Evolutionary conservation across 1,284 basidiomycete genomes (phyloP).

Genomic region (Fomes fomentarius): DNA sequence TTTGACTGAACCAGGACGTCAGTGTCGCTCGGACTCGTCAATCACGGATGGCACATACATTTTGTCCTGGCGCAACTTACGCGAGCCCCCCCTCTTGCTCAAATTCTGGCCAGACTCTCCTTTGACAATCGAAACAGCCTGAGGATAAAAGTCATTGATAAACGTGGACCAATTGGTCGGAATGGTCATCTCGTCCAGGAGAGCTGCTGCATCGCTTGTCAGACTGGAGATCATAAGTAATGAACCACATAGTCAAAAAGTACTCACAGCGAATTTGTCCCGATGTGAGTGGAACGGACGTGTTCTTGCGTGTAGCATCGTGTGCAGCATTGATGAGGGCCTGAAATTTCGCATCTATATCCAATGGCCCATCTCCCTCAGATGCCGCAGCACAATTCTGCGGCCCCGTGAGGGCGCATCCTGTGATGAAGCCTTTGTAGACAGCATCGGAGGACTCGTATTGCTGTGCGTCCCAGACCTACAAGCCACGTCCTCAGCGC

Average conservation of each 20-base stretch:
- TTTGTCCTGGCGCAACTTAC: too few relatives aligned
- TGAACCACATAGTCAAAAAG: too few relatives aligned
- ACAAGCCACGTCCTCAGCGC: neutral
- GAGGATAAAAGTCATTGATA: slow-evolving; percentile 8
- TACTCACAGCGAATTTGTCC: slow-evolving; percentile 9
- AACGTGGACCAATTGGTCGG: neutral
- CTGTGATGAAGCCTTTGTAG: slow-evolving; percentile 18
- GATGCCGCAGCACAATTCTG: slow-evolving; percentile 11
- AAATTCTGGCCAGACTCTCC: too few relatives aligned
- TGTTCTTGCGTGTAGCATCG: slow-evolving; percentile 5
- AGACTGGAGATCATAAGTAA: too few relatives aligned
- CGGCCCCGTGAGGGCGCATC: slow-evolving; percentile 21
- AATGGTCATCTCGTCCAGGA: slow-evolving; percentile 4
- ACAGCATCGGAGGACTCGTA: slow-evolving; percentile 5
- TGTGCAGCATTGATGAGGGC: slow-evolving; percentile 11
- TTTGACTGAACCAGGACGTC: too few relatives aligned
- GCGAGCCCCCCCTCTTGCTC: too few relatives aligned
- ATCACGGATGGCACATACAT: neutral
- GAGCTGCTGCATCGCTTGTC: neutral
- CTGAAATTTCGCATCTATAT: slow-evolving; percentile 11
- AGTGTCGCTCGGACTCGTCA: too few relatives aligned
- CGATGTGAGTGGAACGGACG: slow-evolving; percentile 12
- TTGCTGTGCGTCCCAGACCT: neutral
- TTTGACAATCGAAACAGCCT: neutral
- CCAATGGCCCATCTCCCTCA: neutral